Percentiles rank a stretch among this genome's conserved stretches.
Evolutionary conservation across 495 filamentous ascomycete genomes (phyloP).

Genomic region (Viridothelium virens): DNA sequence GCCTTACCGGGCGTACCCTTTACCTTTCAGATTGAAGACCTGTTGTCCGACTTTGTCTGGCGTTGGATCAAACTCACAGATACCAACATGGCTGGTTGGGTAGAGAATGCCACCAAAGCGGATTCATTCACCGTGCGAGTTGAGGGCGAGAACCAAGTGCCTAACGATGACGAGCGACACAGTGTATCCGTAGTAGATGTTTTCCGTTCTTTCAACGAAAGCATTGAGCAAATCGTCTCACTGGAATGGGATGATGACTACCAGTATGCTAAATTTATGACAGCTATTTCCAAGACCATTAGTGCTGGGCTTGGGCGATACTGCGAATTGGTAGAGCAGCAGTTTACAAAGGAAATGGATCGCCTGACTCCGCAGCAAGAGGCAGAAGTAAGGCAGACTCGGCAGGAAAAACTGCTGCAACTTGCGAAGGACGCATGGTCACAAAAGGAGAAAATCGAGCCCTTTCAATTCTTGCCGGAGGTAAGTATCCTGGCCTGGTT

Average conservation of each 20-base stretch:
- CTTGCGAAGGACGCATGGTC: slow-evolving; percentile 94
- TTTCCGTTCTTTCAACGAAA: slow-evolving; percentile 86
- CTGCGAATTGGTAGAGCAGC: slow-evolving; percentile 82
- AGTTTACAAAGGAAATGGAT: slow-evolving; percentile 90
- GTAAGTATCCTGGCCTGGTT: slow-evolving; percentile 43
- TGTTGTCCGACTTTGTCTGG: slow-evolving; percentile 90
- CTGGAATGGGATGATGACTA: slow-evolving; percentile 90
- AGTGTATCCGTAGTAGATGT: slow-evolving; percentile 91
- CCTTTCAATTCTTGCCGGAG: slow-evolving; percentile 95
- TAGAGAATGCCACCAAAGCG: slow-evolving; percentile 82
- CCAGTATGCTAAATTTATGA: slow-evolving; percentile 96
- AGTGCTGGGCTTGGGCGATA: slow-evolving; percentile 77
- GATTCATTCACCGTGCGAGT: slow-evolving; percentile 69
- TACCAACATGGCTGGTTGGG: slow-evolving; percentile 68
- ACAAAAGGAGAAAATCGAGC: slow-evolving; percentile 88
- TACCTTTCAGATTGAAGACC: slow-evolving; percentile 74
- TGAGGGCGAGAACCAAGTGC: slow-evolving; percentile 41
- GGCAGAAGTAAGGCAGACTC: slow-evolving; percentile 62
- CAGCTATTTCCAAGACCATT: slow-evolving; percentile 80
- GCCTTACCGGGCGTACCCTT: slow-evolving; percentile 62
- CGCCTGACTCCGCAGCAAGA: slow-evolving; percentile 79
- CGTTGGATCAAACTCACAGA: slow-evolving; percentile 83
- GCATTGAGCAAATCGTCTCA: slow-evolving; percentile 72
- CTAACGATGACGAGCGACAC: slow-evolving; percentile 77
- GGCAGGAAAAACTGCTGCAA: slow-evolving; percentile 85